A percentile compares a stretch with the other conserved stretches of the same genome.
phyloP scores from a whole-genome alignment of 2,329 filamentous ascomycete genomes.

The Rutstroemia sp. region DNA sequence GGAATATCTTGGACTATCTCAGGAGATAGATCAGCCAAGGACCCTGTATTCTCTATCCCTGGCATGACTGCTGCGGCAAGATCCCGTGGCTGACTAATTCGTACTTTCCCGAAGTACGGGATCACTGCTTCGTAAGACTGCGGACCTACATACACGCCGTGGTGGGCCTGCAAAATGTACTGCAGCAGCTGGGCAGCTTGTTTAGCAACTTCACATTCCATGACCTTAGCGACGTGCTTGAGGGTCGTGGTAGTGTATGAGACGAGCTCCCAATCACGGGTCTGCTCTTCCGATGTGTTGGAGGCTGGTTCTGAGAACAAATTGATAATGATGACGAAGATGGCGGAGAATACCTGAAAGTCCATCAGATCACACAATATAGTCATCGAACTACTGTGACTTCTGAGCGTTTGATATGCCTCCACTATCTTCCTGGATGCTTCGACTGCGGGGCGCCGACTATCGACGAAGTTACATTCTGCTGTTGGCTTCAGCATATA shows the following conservation, averaged over 20 bases:
- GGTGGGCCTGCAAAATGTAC: constrained; percentile 28
- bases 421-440: constrained; percentile 35
- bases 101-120: constrained; percentile 37
- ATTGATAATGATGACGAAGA: constrained; percentile 37
- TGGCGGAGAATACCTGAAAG: constrained; percentile 39
- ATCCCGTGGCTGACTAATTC: constrained; percentile 7
- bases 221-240: constrained; percentile 27
- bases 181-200: constrained; percentile 36
- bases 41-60: background rate
- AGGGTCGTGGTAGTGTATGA: constrained; percentile 29
- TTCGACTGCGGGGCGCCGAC: constrained; percentile 33
- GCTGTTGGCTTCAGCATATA: constrained; percentile 36
- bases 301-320: constrained; percentile 28
- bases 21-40: background rate
- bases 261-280: constrained; percentile 33
- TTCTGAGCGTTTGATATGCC: constrained; percentile 32
- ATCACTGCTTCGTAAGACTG: constrained; percentile 34
- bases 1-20: background rate
- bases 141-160: constrained; percentile 18
- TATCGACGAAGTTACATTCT: constrained; percentile 33
- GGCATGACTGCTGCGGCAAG: background rate
- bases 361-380: constrained; percentile 40
- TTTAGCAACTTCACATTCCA: constrained; percentile 35
- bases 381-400: constrained; percentile 22
- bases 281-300: constrained; percentile 24